Percentiles rank a stretch among this genome's conserved stretches.
Evolutionary conservation across 2,329 filamentous ascomycete genomes (phyloP).

Genomic region (Hypoxylon sp.): DNA sequence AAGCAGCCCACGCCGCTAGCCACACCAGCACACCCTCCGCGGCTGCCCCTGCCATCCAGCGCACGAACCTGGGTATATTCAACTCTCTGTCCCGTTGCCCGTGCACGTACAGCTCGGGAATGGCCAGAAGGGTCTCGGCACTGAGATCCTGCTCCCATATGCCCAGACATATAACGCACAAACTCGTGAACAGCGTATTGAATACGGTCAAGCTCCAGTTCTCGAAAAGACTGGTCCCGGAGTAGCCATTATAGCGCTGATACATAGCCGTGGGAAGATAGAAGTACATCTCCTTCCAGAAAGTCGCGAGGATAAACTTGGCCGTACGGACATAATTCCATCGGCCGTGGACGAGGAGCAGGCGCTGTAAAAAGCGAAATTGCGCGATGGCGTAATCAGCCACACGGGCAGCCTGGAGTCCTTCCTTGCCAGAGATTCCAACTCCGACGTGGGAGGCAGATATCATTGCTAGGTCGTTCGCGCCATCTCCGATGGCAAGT

Average conservation of each 20-base stretch:
- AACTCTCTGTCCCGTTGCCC: constrained; percentile 78
- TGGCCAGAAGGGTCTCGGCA: constrained; percentile 85
- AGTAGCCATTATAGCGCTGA: constrained; percentile 85
- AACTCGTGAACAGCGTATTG: constrained; percentile 91
- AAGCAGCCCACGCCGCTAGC: constrained; percentile 67
- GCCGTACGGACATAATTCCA: constrained; percentile 92
- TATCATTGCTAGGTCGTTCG: constrained; percentile 96
- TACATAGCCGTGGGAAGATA: constrained; percentile 86
- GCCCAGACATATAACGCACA: constrained; percentile 87
- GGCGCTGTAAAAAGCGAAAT: constrained; percentile 85
- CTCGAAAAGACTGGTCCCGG: constrained; percentile 90
- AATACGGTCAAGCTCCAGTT: constrained; percentile 87
- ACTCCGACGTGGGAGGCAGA: constrained; percentile 85
- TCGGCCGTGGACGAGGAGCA: constrained; percentile 83
- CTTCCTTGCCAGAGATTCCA: constrained; percentile 91
- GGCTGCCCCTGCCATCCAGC: constrained; percentile 80
- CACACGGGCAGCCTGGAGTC: constrained; percentile 86
- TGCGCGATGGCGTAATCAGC: constrained; percentile 93
- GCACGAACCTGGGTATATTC: constrained; percentile 75
- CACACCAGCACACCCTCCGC: constrained; percentile 77
- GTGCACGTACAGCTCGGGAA: constrained; percentile 88
- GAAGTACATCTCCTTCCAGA: constrained; percentile 89
- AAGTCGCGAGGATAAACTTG: constrained; percentile 89
- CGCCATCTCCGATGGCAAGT: constrained; percentile 89
- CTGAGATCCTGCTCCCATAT: constrained; percentile 90